Percentiles rank a stretch among this genome's conserved stretches.
Evolutionary conservation across 257 asterid species (phyloP).

Genomic region (Salvia splendens): DNA sequence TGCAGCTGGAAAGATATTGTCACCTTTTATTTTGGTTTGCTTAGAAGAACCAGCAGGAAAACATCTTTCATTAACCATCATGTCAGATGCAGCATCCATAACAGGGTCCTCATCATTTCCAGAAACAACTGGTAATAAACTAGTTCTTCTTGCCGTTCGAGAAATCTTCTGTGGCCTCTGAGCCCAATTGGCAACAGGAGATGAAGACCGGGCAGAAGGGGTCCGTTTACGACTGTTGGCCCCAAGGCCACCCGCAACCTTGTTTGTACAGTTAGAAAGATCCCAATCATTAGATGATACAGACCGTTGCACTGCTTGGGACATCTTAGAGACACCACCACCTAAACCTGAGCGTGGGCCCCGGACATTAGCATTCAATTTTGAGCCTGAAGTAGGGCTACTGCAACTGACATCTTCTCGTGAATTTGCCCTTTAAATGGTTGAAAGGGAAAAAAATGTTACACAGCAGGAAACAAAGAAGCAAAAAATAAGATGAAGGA

Average conservation of each 20-base stretch:
- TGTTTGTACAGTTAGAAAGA: constrained; percentile 70
- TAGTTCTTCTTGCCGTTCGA: constrained; percentile 81
- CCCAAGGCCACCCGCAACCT: constrained; percentile 57
- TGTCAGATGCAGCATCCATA: constrained; percentile 50
- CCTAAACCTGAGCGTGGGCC: constrained; percentile 77
- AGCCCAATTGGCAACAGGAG: constrained; percentile 87
- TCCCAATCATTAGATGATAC: constrained; percentile 78
- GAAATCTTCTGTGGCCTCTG: constrained; percentile 85
- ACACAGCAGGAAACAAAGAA: constrained; percentile 28
- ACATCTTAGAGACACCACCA: constrained; percentile 61
- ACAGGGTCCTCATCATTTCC: constrained; percentile 58
- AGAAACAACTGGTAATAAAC: constrained; percentile 64
- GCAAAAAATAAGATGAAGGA: constrained; percentile 11
- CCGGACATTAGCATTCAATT: constrained; percentile 65
- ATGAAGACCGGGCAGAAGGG: constrained; percentile 69
- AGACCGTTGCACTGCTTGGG: constrained; percentile 61
- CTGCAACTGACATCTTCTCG: constrained; percentile 78
- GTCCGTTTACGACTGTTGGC: constrained; percentile 73
- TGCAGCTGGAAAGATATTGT: constrained; percentile 61
- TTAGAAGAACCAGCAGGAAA: constrained; percentile 69
- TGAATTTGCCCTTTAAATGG: constrained; percentile 56
- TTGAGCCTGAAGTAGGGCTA: constrained; percentile 84
- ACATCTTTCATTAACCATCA: constrained; percentile 55
- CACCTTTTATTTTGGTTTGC: constrained; percentile 67
- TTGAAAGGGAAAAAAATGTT: constrained; percentile 19